A percentile compares a stretch with the other conserved stretches of the same genome.
Evolutionary conservation across 805 yeast genomes (phyloP).

Genomic region (Scheffersomyces lignosus): DNA sequence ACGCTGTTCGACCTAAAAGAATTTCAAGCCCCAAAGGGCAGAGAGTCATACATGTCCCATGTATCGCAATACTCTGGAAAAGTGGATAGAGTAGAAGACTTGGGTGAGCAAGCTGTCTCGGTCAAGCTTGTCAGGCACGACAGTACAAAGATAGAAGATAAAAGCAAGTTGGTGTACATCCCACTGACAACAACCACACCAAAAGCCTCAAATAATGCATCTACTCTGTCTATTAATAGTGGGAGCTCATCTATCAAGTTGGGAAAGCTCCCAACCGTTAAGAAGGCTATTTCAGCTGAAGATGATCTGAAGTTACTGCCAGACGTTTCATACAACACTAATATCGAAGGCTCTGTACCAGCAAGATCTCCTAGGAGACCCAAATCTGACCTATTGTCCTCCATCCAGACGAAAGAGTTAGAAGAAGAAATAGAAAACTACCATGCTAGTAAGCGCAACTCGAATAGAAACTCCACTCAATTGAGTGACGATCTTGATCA

Average conservation of each 20-base stretch:
- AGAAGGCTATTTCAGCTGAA: conserved; percentile 4
- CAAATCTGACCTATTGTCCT: conserved; percentile 29
- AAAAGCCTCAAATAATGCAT: not conserved
- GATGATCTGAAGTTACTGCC: conserved; percentile 18
- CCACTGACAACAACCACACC: too few relatives aligned
- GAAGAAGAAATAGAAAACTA: not conserved
- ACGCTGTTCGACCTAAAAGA: not conserved
- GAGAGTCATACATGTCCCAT: conserved; percentile 15
- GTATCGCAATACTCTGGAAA: conserved; percentile 20
- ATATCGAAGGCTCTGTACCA: conserved; percentile 37
- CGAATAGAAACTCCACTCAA: conserved; percentile 6
- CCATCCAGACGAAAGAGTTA: conserved; percentile 2
- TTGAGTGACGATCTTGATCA: conserved; percentile 38
- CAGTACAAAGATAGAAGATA: not conserved
- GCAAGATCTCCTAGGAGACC: conserved; percentile 42
- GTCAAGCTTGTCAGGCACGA: conserved; percentile 3
- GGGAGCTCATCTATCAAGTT: conserved; percentile 13
- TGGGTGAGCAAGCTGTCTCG: conserved; percentile 9
- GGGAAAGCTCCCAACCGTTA: conserved; percentile 22
- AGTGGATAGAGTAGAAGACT: conserved; percentile 21
- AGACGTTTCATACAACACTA: conserved; percentile 31
- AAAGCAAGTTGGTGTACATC: not conserved
- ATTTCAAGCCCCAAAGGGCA: not conserved
- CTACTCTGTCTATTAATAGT: not conserved
- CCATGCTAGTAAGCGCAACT: not conserved